Percentiles rank a stretch among this genome's conserved stretches.
These are phyloP conservation scores for Xylaria acuta DNA, from an alignment of 495 filamentous ascomycete species.

Conservation along the genomic window DNA sequence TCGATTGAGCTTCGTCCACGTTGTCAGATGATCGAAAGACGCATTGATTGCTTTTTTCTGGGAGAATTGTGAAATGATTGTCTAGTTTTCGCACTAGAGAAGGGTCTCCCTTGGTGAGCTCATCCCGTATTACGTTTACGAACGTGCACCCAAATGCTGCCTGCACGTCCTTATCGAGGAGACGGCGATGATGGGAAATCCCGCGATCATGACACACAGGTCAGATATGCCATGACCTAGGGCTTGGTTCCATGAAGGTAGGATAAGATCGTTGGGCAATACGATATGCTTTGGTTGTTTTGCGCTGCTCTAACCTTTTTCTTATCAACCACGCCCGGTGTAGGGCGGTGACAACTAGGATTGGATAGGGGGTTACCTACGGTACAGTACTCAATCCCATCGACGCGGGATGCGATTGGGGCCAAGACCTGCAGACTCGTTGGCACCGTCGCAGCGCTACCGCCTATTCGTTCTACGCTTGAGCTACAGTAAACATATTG, in stretches of 20 bases:
- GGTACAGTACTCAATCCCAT: not conserved
- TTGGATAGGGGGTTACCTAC: constrained; percentile 21
- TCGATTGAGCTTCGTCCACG: constrained; percentile 8
- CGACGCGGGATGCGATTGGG: constrained; percentile 24
- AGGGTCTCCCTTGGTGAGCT: constrained; percentile 2
- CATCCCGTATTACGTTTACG: constrained; percentile 12
- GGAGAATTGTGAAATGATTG: not conserved
- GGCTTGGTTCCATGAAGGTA: not conserved
- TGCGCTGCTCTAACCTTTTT: not conserved
- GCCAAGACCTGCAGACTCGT: constrained; percentile 22
- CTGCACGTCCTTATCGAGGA: too few species aligned
- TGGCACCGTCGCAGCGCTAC: constrained; percentile 27
- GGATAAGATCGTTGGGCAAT: not conserved
- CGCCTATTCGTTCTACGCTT: constrained; percentile 6
- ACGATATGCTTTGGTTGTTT: not conserved
- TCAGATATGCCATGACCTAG: not conserved
- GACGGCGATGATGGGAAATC: not conserved
- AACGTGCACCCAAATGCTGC: not conserved
- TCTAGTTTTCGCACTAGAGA: constrained; percentile 20
- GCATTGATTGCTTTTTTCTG: constrained; percentile 16
- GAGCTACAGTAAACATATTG: constrained; percentile 3
- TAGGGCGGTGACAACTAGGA: constrained; percentile 10
- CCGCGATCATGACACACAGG: not conserved
- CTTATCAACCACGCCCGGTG: constrained; percentile 11
- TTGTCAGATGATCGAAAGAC: constrained; percentile 5